Evolutionary conservation across 345 rosid genomes (phyloP), one percentile per base, ranked within the genome.

Genomic region (Garcia nutans): DNA sequence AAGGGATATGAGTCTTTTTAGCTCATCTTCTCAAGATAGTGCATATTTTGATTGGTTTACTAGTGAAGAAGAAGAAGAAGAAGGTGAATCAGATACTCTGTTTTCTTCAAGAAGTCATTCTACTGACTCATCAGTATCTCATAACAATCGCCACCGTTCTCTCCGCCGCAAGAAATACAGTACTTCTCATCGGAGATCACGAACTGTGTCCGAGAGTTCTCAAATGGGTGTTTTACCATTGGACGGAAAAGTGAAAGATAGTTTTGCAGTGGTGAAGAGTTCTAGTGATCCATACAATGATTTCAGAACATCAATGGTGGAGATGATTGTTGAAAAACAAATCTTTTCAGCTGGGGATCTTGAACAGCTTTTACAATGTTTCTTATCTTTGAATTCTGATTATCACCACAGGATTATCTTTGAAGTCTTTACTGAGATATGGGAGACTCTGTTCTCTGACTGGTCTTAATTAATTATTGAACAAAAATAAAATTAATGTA

Each of bases 81-180:
- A 33, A 52, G 86, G 83, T 10, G 91, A 78, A 60, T 79, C 82
- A 0, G 98, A 87, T 67, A 85, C 92, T 0, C 81, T 90, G 64
- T 93, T 93, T 82, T 91, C 97, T 61, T 89, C 97, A 0, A 85
- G 77, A 83, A 87, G 88, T 76, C 84, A 88, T 73, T 90, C 99
- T 2, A 91, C 97, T 0, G 89, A 89, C 8, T 89, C 97, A 28
- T 88, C 96, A 0, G 79, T 68, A 55, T 77, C 81, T 28, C 44
- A 28, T 28, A 1, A 22, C 54, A 37, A 3, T 37, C 45, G 42
- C 50, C 57, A 20, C 42, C 77, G 52, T 37, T 54, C 45, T 1
- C 41, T 37, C 41, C 60, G 37, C 67, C 56, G 75, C 23, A 80
- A 45, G 44, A 75, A 77, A 67, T 6, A 61, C 3, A 33, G 74